Conservation (phyloP, 345 rosid species). For the Microthlaspi erraticum region DNA sequence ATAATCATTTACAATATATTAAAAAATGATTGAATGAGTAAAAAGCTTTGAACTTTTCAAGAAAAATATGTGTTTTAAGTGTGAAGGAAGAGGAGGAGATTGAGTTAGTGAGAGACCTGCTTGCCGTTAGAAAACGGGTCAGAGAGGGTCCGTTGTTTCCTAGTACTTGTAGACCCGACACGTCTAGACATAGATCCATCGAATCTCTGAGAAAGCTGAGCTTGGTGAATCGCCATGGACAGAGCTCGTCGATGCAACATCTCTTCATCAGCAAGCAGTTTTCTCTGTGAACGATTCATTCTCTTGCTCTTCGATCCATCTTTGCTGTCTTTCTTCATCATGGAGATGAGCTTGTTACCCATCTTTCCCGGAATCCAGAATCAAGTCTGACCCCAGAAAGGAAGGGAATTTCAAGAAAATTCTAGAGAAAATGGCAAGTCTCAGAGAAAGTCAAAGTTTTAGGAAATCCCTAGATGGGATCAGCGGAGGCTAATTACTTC, state of each 20-base stretch:
- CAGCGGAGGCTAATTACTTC: slow-evolving; percentile 20
- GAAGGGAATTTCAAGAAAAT: slow-evolving; percentile 18
- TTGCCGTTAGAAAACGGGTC: slow-evolving; percentile 78
- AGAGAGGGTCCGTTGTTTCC: slow-evolving; percentile 60
- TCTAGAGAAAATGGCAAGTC: slow-evolving; percentile 24
- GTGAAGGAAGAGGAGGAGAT: background rate
- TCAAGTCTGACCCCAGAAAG: slow-evolving; percentile 3
- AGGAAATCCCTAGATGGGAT: slow-evolving; percentile 40
- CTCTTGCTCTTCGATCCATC: slow-evolving; percentile 82
- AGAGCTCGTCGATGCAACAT: slow-evolving; percentile 86
- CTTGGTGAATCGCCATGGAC: slow-evolving; percentile 93
- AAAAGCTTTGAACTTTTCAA: slow-evolving; percentile 25
- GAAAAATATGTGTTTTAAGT: background rate
- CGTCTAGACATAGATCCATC: slow-evolving; percentile 99
- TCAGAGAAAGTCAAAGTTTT: slow-evolving; percentile 37
- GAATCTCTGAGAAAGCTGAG: slow-evolving; percentile 86
- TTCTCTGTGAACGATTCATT: slow-evolving; percentile 82
- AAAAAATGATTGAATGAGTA: slow-evolving; percentile 1
- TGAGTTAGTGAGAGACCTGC: slow-evolving; percentile 55
- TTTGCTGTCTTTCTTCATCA: slow-evolving; percentile 69
- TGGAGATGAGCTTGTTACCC: slow-evolving; percentile 83
- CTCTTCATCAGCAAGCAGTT: slow-evolving; percentile 85
- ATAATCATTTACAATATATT: slow-evolving; percentile 23
- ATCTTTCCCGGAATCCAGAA: slow-evolving; percentile 44
- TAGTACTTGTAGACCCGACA: slow-evolving; percentile 78